Base-by-base conservation (phyloP, 2,329 filamentous ascomycete species). In the Fusarium mexicanum region DNA sequence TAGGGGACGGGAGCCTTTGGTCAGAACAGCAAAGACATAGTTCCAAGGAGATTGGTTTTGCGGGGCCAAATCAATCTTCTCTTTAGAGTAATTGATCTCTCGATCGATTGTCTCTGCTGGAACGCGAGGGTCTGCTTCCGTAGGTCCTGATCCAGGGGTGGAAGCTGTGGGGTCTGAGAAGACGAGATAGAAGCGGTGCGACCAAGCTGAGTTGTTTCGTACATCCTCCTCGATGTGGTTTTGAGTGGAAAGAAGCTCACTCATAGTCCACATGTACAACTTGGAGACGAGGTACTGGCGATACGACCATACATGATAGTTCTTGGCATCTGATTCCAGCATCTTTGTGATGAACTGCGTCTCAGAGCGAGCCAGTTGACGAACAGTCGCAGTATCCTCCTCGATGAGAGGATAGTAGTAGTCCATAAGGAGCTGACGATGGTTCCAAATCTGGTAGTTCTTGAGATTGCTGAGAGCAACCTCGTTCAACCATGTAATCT, bases 291-390 rank as follows among this genome's bases (percentile, higher is more conserved):
- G 82, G 79, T 89, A 91, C 81, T 98, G 94, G 67, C 96, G 89
- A 85, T 98, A 99, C 63, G 92, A 94, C 96, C 96, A 99, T 54
- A 98, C 96, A 81, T 99, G 96, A 82, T 99, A 98, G 86, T 99
- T 99, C 85, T 99, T 99, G 57, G 93, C 90, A 81, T 99, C 96
- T 77, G 93, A 88, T 46, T 88, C 89, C 62, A 99, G 91, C 89
- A 99, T 98, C 53, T 87, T 84, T 67, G 87, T 88, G 68, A 98
- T 89, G 81, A 98, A 98, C 20, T 87, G 87, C 26, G 88, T 86
- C 84, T 99, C 96, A 8, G 89, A 89, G 8, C 86, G 81, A 17
- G 89, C 90, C 60, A 94, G 87, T 66, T 76, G 76, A 87, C 87
- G 76, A 86, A 91, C 70, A 85, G 88, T 82, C 85, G 87, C 81